Base-by-base conservation (phyloP, 331 rosid species). In the Cydonia oblonga region DNA sequence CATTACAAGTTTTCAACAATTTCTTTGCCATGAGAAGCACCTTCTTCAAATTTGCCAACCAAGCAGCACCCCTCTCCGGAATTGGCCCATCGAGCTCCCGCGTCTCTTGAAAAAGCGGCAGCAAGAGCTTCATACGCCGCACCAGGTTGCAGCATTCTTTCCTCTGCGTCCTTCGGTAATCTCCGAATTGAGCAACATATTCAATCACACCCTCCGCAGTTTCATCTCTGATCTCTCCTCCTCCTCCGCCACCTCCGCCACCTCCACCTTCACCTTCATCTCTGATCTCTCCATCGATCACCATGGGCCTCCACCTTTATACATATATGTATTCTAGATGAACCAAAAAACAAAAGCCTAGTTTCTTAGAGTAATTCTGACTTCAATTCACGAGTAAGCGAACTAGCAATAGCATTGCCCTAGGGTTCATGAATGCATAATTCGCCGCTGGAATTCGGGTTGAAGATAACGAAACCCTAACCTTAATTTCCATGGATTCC, bases 31-130 rank as follows among this genome's bases (percentile, higher is more conserved):
- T 64, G 14, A 82, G 42, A 59, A 89, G 84, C 11, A 83, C 83
- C 35, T 74, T 87, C 83, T 80, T 85, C 64, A 91, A 78, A 28
- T 72, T 71, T 29, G 28, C 26, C 69, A 91, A 82, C 92, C 96
- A 85, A 29, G 57, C 79, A 7, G 72, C 26, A 7, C 85, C 90
- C 5, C 22, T 51, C 13, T 82, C 76, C 0, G 82, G 76, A 30
- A 89, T 44, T 8, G 87, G 79, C 16, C 61, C 20, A 1, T 66
- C 78, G 1, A 84, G 69, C 35, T 89, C 91, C 7, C 88, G 89
- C 10, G 89, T 70, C 71, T 91, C 97, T 53, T 91, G 92, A 57
- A 89, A 53, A 11, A 91, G 85, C 1, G 92, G 96, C 73, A 89
- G 25, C 77, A 91, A 72, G 22, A 84, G 84, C 79, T 85, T 89